Base-by-base conservation (phyloP, 345 rosid species). In the Hevea brasiliensis region DNA sequence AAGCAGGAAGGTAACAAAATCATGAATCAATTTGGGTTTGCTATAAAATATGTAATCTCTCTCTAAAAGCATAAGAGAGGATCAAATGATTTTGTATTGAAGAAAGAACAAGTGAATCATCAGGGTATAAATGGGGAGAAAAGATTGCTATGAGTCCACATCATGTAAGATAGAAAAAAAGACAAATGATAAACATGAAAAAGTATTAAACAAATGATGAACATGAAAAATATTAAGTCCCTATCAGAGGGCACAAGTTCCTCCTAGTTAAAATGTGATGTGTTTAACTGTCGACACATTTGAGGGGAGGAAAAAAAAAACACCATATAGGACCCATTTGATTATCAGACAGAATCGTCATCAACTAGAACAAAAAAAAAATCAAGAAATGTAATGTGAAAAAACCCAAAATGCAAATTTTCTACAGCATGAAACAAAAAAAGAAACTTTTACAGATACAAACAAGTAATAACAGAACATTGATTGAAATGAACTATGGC, bases 121-220 rank as follows among this genome's bases (percentile, higher is more conserved):
- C 26, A 24, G 35, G 24, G 47, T 21, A 8, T 24, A 71, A 68
- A 37, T 15, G 12, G 20, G 4, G 32, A 32, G 45, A 68, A 68
- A 20, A 1, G 2, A 61, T 50, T 61, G 53, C 24, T 57, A 50
- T 51, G n/a, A 21, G 51, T 63, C 51, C 68, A 23, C 61, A 73
- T 72, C 53, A 63, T 51, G 14, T 11, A 54, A 26, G 68, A 72
- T 37, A 50, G 60, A 44, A 65, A 67, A 55, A 63, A 53, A 51
- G n/a, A 55, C 50, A 63, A 6, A 61, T 62, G 35, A 20, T 50
- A 35, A 61, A 72, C 35, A 32, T n/a, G 3, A 29, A 8, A 72
- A 3, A 37, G 15, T 15, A 17, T 41, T 50, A 72, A 12, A 72
- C 68, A 72, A 18, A 32, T 20, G 21, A 41, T 64, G 51, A 41